Evolutionary conservation across 2,329 filamentous ascomycete species (phyloP).

Genomic region (Xylariales sp.): DNA sequence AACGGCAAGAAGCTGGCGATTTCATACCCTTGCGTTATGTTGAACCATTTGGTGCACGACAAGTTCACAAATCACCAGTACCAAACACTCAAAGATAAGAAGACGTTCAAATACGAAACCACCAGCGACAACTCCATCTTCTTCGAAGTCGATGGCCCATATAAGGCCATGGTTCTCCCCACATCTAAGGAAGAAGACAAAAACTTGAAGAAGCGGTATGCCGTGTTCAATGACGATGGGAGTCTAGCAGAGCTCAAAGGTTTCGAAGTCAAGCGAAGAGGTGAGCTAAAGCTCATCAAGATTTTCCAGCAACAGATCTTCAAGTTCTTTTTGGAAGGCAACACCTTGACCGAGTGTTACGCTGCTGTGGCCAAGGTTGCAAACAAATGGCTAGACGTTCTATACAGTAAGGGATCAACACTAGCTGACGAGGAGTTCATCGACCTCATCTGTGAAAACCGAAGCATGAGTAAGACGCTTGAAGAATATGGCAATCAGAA

Average conservation of each 20-base stretch:
- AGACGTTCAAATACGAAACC: slow-evolving; percentile 90
- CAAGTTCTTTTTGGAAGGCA: slow-evolving; percentile 97
- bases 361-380: slow-evolving; percentile 91
- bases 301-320: slow-evolving; percentile 99
- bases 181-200: slow-evolving; percentile 99
- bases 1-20: slow-evolving; percentile 97
- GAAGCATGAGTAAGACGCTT: slow-evolving; percentile 96
- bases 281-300: slow-evolving; percentile 98
- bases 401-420: slow-evolving; percentile 88
- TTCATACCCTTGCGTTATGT: slow-evolving; percentile 98
- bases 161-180: slow-evolving; percentile 95
- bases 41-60: slow-evolving; percentile 95
- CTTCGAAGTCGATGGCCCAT: slow-evolving; percentile 98
- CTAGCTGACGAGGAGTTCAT: slow-evolving; percentile 97
- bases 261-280: slow-evolving; percentile 96
- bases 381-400: slow-evolving; percentile 95
- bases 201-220: slow-evolving; percentile 99
- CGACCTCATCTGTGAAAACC: slow-evolving; percentile 99
- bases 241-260: slow-evolving; percentile 95
- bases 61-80: slow-evolving; percentile 98
- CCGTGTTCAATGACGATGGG: slow-evolving; percentile 98
- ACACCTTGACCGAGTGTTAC: slow-evolving; percentile 89
- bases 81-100: slow-evolving; percentile 83
- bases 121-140: slow-evolving; percentile 99
- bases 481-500: slow-evolving; percentile 97